Evolutionary conservation across 2,329 filamentous ascomycete species (phyloP).

Genomic region (Calonectria pteridis): DNA sequence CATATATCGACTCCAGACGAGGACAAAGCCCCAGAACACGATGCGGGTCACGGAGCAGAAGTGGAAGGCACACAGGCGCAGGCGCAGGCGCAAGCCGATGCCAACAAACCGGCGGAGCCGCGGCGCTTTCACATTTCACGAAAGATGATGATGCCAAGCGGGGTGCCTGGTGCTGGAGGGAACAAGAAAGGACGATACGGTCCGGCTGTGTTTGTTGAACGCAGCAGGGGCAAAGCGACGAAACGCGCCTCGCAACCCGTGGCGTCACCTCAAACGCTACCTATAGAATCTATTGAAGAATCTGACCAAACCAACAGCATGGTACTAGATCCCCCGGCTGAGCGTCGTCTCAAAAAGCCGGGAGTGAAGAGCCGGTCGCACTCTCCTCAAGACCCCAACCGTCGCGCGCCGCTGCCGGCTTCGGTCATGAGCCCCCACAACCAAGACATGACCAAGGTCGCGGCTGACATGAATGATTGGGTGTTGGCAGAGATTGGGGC

Average conservation of each 20-base stretch:
- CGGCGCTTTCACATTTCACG: conserved; percentile 69
- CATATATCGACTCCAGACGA: conserved; percentile 60
- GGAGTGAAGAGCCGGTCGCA: conserved; percentile 44
- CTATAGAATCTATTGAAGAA: conserved; percentile 13
- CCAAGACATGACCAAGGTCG: conserved; percentile 63
- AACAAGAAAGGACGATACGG: conserved; percentile 57
- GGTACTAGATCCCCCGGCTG: conserved; percentile 21
- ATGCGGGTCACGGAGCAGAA: conserved; percentile 20
- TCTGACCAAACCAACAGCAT: conserved; percentile 13
- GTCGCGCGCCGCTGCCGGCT: conserved; percentile 47
- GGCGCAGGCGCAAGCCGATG: conserved; percentile 27
- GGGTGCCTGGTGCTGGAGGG: conserved; percentile 42
- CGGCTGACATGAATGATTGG: conserved; percentile 69
- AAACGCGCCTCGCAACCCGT: conserved; percentile 36
- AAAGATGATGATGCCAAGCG: conserved; percentile 54
- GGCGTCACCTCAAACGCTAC: conserved; percentile 26
- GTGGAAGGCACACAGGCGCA: conserved; percentile 2
- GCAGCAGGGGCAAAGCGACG: conserved; percentile 55
- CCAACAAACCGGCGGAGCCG: conserved; percentile 49
- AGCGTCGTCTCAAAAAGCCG: conserved; percentile 51
- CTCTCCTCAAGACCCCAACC: conserved; percentile 35
- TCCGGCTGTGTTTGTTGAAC: conserved; percentile 69
- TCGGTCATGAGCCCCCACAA: conserved; percentile 51
- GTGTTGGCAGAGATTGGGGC: conserved; percentile 69
- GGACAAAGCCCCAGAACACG: conserved; percentile 27